phyloP scores from a whole-genome alignment of 2,329 filamentous ascomycete species.

The Peltaster fructicola region DNA sequence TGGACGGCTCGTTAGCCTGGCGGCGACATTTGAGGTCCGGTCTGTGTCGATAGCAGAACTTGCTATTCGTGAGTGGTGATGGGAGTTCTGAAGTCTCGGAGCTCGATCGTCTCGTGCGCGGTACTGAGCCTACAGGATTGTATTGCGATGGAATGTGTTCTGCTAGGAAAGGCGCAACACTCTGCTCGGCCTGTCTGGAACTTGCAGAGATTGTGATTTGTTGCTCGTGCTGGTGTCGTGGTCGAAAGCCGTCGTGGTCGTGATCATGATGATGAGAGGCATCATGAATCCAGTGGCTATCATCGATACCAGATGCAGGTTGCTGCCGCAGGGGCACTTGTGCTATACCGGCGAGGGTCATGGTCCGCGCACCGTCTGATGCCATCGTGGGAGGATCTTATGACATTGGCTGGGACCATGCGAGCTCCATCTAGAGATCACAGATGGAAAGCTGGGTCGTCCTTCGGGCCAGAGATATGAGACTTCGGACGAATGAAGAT shows the following conservation, averaged over 20 bases:
- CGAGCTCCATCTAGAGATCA: no score
- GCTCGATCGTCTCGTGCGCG: constrained; percentile 7
- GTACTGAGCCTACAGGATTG: constrained; percentile 47
- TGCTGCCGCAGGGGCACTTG: constrained; percentile 5
- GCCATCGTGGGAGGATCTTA: no score
- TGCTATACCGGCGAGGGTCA: no score
- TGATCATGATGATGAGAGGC: constrained; percentile 13
- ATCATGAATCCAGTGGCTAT: constrained; percentile 3
- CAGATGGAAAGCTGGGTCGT: no score
- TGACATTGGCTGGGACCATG: no score
- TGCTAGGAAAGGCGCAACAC: constrained; percentile 72
- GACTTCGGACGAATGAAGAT: no score
- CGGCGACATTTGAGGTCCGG: constrained; percentile 87
- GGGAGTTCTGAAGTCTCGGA: constrained; percentile 18
- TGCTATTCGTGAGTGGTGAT: constrained; percentile 68
- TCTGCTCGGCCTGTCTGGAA: constrained; percentile 52
- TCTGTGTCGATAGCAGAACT: constrained; percentile 87
- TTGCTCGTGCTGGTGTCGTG: constrained; percentile 10
- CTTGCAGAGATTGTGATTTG: constrained; percentile 25
- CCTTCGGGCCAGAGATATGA: no score
- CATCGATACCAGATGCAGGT: constrained; percentile 9
- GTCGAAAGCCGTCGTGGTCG: constrained; percentile 16
- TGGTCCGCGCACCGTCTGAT: no score
- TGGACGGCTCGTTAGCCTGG: constrained; percentile 85
- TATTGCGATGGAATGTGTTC: constrained; percentile 84